These are phyloP conservation scores for Pseudogymnoascus sp. DNA, from an alignment of 2,329 filamentous ascomycete genomes.

Conservation along the genomic window DNA sequence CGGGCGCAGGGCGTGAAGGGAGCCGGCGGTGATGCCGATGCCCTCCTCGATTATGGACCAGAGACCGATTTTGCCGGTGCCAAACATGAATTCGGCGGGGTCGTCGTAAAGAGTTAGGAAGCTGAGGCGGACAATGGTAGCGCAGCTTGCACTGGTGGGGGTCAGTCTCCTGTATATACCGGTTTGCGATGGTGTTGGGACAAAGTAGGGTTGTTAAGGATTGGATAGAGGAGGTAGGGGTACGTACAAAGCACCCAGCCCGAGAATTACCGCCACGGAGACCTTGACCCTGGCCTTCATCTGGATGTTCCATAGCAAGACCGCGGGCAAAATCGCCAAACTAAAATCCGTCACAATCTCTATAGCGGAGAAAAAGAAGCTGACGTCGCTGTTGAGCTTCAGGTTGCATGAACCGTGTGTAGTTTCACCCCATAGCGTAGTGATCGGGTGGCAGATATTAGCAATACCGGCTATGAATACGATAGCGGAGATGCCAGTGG, in stretches of 20 bases:
- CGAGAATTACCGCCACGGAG: constrained; percentile 37
- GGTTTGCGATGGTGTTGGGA: neutral
- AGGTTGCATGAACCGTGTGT: constrained; percentile 24
- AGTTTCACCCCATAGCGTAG: constrained; percentile 25
- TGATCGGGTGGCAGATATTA: constrained; percentile 28
- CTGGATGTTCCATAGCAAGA: constrained; percentile 34
- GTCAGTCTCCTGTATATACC: constrained; percentile 11
- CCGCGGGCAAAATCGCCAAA: constrained; percentile 31
- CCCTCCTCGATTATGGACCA: constrained; percentile 42
- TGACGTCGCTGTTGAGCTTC: constrained; percentile 25
- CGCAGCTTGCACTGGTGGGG: constrained; percentile 27
- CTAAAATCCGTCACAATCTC: constrained; percentile 30
- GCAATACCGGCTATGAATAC: constrained; percentile 25
- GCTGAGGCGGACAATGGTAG: constrained; percentile 34
- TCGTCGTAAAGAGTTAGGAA: constrained; percentile 35
- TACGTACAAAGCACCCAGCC: constrained; percentile 34
- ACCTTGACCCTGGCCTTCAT: constrained; percentile 36
- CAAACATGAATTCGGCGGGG: constrained; percentile 32
- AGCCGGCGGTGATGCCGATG: constrained; percentile 41
- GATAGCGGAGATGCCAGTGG: constrained; percentile 18
- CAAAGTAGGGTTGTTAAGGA: too few relatives aligned
- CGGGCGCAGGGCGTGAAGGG: constrained; percentile 37
- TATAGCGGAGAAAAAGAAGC: constrained; percentile 30
- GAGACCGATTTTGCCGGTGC: constrained; percentile 34
- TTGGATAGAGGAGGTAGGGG: neutral